Evolutionary conservation across 768 basidiomycete species (phyloP).

Genomic region (Tylopilus balloui): DNA sequence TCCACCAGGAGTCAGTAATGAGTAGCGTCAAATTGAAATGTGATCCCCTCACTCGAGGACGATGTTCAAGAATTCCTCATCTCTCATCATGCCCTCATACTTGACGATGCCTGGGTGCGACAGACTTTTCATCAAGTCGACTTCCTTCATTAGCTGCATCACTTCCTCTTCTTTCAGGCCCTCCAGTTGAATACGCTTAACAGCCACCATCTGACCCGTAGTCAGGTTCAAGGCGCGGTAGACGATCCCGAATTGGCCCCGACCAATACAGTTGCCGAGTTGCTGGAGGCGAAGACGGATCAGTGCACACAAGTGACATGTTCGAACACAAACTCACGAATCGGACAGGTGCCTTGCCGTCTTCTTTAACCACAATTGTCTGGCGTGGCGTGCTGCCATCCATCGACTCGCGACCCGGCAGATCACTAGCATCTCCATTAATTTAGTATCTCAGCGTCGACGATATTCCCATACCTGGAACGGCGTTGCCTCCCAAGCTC

Average conservation of each 20-base stretch:
- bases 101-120: slow-evolving; percentile 95
- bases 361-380: slow-evolving; percentile 73
- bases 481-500: slow-evolving; percentile 55
- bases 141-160: slow-evolving; percentile 87
- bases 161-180: slow-evolving; percentile 91
- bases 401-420: slow-evolving; percentile 55
- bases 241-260: slow-evolving; percentile 95
- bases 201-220: slow-evolving; percentile 98
- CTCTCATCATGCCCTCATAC: slow-evolving; percentile 93
- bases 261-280: slow-evolving; percentile 96
- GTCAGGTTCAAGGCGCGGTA: slow-evolving; percentile 92
- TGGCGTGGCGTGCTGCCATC: slow-evolving; percentile 63
- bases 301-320: slow-evolving; percentile 8
- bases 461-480: slow-evolving; percentile 71
- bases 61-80: slow-evolving; percentile 85
- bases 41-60: slow-evolving; percentile 74
- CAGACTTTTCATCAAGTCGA: slow-evolving; percentile 85
- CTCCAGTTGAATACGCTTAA: slow-evolving; percentile 89
- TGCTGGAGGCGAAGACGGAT: slow-evolving; percentile 49
- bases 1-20: slow-evolving; percentile 32
- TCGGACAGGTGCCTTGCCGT: slow-evolving; percentile 72
- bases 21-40: not conserved
- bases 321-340: slow-evolving; percentile 55
- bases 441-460: slow-evolving; percentile 52
- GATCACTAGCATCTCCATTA: slow-evolving; percentile 61